These are phyloP conservation scores for Gillenia trifoliata DNA, from an alignment of 306 rosid genomes.

Conservation along the genomic window DNA sequence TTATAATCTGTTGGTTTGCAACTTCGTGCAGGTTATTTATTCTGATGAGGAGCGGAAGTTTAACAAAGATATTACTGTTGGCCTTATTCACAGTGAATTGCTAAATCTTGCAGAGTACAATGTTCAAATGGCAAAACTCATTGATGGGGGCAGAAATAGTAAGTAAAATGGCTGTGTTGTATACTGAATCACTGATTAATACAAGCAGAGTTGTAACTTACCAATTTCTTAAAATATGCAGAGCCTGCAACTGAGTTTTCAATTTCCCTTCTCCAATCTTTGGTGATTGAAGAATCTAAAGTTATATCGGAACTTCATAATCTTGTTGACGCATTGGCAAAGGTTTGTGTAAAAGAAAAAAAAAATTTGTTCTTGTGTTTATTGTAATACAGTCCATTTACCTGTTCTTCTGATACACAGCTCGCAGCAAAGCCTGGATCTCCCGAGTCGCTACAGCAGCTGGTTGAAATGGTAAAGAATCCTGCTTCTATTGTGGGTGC, in stretches of 20 bases:
- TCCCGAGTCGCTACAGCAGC: constrained; percentile 78
- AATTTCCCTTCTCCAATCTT: constrained; percentile 70
- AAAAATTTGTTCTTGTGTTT: neutral
- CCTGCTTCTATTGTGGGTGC: constrained; percentile 49
- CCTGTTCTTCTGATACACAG: constrained; percentile 43
- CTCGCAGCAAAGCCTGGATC: constrained; percentile 87
- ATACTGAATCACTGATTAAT: neutral
- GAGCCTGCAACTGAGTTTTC: constrained; percentile 89
- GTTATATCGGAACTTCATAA: constrained; percentile 94
- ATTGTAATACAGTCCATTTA: neutral
- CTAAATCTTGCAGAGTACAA: constrained; percentile 94
- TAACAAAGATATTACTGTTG: constrained; percentile 83
- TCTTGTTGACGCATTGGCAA: constrained; percentile 85
- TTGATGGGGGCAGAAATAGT: constrained; percentile 98
- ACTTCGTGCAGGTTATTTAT: constrained; percentile 72
- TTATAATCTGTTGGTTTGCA: neutral
- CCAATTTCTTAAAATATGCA: constrained; percentile 40
- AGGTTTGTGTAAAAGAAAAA: constrained; percentile 45
- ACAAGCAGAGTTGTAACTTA: constrained; percentile 18
- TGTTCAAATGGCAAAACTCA: constrained; percentile 94
- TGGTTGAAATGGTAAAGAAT: constrained; percentile 80
- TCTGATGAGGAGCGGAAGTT: constrained; percentile 94
- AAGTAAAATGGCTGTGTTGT: constrained; percentile 28
- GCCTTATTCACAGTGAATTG: constrained; percentile 82
- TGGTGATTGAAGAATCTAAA: constrained; percentile 70